phyloP scores from a whole-genome alignment of 108 stramenopile genomes.

The Nannochloropsis oceanica region DNA sequence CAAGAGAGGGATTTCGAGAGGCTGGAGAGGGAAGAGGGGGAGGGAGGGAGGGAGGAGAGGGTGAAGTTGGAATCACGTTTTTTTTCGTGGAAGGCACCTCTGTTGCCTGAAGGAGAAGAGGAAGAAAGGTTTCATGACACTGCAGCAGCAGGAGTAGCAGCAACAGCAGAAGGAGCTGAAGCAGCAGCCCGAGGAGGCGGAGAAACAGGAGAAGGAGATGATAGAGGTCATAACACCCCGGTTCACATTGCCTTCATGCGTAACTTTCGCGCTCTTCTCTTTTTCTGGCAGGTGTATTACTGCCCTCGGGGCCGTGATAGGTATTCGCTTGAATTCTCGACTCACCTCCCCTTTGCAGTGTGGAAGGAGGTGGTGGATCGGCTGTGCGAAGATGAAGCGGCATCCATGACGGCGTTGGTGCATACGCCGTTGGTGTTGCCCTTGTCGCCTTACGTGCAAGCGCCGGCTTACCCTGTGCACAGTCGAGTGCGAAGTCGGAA shows the following conservation, averaged over 20 bases:
- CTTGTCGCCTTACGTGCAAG: conserved; percentile 8
- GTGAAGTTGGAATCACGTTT: not conserved
- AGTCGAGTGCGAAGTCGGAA: not conserved
- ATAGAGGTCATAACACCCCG: not conserved
- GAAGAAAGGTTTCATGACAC: not conserved
- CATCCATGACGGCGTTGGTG: conserved; percentile 22
- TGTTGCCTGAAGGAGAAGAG: conserved; percentile 8
- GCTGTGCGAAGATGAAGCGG: conserved; percentile 56
- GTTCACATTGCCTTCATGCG: conserved; percentile 24
- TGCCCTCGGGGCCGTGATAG: conserved; percentile 63
- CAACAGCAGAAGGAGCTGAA: not conserved
- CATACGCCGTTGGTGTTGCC: conserved; percentile 7
- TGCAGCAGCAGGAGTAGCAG: not conserved
- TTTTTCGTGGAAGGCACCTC: not conserved
- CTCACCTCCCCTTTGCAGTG: conserved; percentile 58
- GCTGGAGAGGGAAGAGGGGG: not conserved
- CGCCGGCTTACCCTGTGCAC: not conserved
- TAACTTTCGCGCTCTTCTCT: conserved; percentile 59
- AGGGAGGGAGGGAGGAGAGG: not conserved
- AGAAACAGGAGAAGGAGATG: too few species aligned
- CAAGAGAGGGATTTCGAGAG: conserved; percentile 8
- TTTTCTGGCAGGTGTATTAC: conserved; percentile 75
- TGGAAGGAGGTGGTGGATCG: conserved; percentile 51
- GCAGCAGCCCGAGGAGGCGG: too few species aligned
- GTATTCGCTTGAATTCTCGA: conserved; percentile 62